Conservation (phyloP, 2,329 filamentous ascomycete genomes). For the Eutypa lata region DNA sequence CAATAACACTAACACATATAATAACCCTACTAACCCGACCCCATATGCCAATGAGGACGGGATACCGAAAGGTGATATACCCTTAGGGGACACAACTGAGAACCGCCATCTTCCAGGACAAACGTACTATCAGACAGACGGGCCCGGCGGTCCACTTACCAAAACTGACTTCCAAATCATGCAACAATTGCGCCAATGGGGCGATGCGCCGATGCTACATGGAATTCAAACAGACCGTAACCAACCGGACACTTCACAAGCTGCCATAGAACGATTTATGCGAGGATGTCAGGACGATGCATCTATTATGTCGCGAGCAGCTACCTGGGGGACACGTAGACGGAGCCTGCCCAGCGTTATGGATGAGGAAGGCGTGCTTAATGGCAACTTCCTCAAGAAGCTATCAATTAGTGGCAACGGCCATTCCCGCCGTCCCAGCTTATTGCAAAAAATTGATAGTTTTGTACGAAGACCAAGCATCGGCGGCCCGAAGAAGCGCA, state of each 20-base stretch:
- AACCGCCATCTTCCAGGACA: constrained; percentile 48
- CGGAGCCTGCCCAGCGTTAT: constrained; percentile 58
- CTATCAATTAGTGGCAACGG: constrained; percentile 51
- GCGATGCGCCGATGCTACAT: constrained; percentile 44
- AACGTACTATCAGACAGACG: constrained; percentile 43
- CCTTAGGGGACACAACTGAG: constrained; percentile 44
- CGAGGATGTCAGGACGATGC: constrained; percentile 52
- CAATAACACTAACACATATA: constrained; percentile 8
- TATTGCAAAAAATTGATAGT: constrained; percentile 49
- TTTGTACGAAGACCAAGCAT: constrained; percentile 50
- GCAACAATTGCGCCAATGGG: constrained; percentile 46
- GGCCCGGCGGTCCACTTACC: constrained; percentile 37
- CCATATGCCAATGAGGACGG: constrained; percentile 29
- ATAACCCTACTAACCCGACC: constrained; percentile 3
- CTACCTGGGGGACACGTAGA: constrained; percentile 68
- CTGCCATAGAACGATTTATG: constrained; percentile 52
- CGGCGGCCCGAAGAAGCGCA: constrained; percentile 50
- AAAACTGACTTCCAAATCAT: constrained; percentile 49
- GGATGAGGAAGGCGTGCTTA: constrained; percentile 58
- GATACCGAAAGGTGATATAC: constrained; percentile 39
- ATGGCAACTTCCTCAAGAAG: constrained; percentile 62
- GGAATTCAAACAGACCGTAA: constrained; percentile 36
- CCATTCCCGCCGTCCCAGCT: constrained; percentile 48
- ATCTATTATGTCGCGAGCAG: constrained; percentile 59
- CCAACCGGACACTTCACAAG: constrained; percentile 51